A percentile compares a stretch with the other conserved stretches of the same genome.
These are phyloP conservation scores for Puccinia sorghi DNA, from an alignment of 1,284 basidiomycete genomes.

Conservation along the genomic window DNA sequence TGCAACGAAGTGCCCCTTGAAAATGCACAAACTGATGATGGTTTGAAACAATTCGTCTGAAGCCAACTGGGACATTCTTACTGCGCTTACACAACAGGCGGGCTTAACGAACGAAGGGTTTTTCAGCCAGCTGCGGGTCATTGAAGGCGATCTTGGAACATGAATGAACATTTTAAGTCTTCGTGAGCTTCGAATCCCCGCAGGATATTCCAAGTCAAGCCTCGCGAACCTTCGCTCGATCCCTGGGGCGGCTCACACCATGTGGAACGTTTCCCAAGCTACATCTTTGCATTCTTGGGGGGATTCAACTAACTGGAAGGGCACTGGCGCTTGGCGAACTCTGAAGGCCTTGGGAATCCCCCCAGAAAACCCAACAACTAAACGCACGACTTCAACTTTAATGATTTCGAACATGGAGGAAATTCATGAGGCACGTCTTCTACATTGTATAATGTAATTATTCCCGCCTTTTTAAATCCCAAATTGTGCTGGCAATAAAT, in stretches of 20 bases:
- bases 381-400: background rate
- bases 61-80: constrained; percentile 20
- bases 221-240: background rate
- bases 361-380: background rate
- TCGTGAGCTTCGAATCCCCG: background rate
- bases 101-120: background rate
- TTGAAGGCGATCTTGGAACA: constrained; percentile 14
- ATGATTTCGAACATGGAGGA: background rate
- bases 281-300: background rate
- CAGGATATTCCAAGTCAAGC: background rate
- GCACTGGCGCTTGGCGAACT: background rate
- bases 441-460: background rate
- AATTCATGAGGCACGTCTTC: background rate
- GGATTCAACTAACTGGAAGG: background rate
- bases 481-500: background rate
- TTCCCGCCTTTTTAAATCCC: background rate
- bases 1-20: background rate
- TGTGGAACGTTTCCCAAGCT: background rate
- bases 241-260: background rate
- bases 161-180: constrained; percentile 12
- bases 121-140: background rate
- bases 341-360: background rate
- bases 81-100: too few relatives aligned
- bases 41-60: constrained; percentile 19
- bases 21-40: constrained; percentile 24